Evolutionary conservation across 73 alveolate genomes (phyloP).

Genomic region (Paramecium sonneborni): DNA sequence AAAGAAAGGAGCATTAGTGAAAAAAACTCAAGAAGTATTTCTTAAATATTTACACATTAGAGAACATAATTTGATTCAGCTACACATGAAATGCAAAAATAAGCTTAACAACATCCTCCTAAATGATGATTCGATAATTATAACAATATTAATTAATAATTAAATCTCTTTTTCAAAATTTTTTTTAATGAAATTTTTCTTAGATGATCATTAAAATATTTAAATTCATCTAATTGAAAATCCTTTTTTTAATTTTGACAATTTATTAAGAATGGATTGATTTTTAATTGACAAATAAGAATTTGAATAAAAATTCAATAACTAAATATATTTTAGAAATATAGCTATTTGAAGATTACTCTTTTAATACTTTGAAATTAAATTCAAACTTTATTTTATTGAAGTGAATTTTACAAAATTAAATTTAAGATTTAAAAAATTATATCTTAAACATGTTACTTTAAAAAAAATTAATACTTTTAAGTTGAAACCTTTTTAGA

Average conservation of each 20-base stretch:
- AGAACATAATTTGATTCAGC: constrained; percentile 29
- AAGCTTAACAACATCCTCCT: constrained; percentile 22
- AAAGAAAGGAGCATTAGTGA: not conserved
- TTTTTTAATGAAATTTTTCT: not conserved
- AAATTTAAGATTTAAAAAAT: too few relatives aligned
- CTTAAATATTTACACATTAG: not conserved
- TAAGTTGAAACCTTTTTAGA: too few relatives aligned
- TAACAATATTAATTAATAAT: not conserved
- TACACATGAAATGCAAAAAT: constrained; percentile 23
- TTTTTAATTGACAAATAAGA: too few relatives aligned
- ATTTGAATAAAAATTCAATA: too few relatives aligned
- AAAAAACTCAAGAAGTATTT: not conserved
- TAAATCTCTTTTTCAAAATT: not conserved
- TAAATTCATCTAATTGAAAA: not conserved
- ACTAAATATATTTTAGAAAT: too few relatives aligned
- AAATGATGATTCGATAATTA: not conserved
- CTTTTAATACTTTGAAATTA: too few relatives aligned
- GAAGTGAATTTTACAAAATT: too few relatives aligned
- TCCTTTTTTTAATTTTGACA: not conserved
- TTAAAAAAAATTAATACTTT: too few relatives aligned
- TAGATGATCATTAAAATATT: not conserved
- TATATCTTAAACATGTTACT: too few relatives aligned
- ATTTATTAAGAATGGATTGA: not conserved
- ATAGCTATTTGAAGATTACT: too few relatives aligned
- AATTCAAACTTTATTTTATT: too few relatives aligned